These are phyloP conservation scores for Tolypocladium endophyticum DNA, from an alignment of 2,329 filamentous ascomycete species.

Conservation along the genomic window DNA sequence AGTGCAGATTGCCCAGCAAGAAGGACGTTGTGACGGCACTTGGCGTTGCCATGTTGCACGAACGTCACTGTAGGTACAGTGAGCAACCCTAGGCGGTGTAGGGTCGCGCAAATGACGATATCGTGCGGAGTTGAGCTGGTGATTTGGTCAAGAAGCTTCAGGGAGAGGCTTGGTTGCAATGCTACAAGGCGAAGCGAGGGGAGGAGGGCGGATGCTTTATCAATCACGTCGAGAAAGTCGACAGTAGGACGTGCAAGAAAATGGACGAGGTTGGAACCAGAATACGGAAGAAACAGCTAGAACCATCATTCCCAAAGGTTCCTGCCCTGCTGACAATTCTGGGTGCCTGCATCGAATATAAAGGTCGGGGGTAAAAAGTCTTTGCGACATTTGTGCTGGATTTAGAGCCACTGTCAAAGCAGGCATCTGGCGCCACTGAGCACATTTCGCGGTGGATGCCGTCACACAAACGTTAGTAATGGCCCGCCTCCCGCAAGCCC, in stretches of 20 bases:
- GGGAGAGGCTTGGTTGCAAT: background rate
- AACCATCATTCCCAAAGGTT: constrained; percentile 1
- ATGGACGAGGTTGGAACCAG: background rate
- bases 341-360: background rate
- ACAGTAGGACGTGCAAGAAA: background rate
- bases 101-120: background rate
- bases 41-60: constrained; percentile 14
- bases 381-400: background rate
- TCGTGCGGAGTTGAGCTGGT: background rate
- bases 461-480: background rate
- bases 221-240: background rate
- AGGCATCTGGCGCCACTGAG: background rate
- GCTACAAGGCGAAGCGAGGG: background rate
- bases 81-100: background rate
- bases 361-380: background rate
- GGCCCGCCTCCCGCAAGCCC: background rate
- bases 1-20: constrained; percentile 66
- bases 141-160: background rate
- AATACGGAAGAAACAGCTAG: background rate
- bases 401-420: background rate
- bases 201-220: background rate
- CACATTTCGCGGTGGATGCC: background rate
- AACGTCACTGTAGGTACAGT: background rate
- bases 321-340: constrained; percentile 1
- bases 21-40: constrained; percentile 44